Base-by-base conservation (phyloP, 805 yeast species). In the Kregervanrija pseudodelftensis region DNA sequence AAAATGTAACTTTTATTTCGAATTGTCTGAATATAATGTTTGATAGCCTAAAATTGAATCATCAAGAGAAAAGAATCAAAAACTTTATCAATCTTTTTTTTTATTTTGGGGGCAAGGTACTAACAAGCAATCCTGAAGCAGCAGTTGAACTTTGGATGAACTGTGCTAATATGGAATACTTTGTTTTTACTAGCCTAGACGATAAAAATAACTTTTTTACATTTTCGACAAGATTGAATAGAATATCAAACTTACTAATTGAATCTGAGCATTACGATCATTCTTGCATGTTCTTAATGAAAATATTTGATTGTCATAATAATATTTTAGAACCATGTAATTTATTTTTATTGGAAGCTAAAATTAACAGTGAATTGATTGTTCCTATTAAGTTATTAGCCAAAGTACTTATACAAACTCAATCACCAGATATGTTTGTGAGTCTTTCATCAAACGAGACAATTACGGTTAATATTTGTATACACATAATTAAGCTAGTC, bases 71-170 rank as follows among this genome's bases (percentile, higher is more conserved):
- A 48, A 56, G 81, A 45, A 55, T 73, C 7, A 61, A 68, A 40
- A 76, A 75, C 51, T 49, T 77, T 3, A 69, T 79, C 3, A 74
- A 72, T 49, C 40, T 77, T 11, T 56, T 68, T 7, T 76, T 65
- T 52, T 70, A 73, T 46, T 52, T 64, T 40, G 76, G 73, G 0
- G 60, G 57, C 8, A 58, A 49, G 33, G 41, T 55, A 17, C 33
- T 57, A 4, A 47, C 36, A 13, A 15, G 7, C 2, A 41, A 53
- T 13, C 37, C 42, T 16, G 41, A 42, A 3, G 54, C 49, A 36
- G 52, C 49, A 8, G 33, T 52, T 1, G 44, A 30, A 7, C 50
- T 46, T 40, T 65, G 63, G 59, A 46, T 43, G 40, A 41, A 44
- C 3, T 63, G 67, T 14, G 45, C 70, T 12, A 56, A 61, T 7